phyloP scores from a whole-genome alignment of 306 rosid genomes.

The Malus fusca region DNA sequence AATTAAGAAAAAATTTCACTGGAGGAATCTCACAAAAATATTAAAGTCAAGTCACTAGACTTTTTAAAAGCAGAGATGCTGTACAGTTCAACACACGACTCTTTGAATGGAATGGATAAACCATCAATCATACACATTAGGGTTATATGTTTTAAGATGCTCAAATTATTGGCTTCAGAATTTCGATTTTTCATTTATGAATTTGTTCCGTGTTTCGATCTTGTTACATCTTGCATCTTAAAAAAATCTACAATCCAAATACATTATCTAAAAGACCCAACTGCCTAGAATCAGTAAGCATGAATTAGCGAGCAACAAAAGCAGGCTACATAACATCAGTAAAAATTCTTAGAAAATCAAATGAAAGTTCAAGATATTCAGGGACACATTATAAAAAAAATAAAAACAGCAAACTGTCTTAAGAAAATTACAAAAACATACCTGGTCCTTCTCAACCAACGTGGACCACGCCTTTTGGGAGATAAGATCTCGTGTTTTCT shows the following conservation, averaged over 20 bases:
- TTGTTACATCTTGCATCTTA: background rate
- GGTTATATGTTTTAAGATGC: background rate
- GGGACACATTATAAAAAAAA: background rate
- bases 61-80: background rate
- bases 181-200: background rate
- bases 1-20: background rate
- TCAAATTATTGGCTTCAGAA: background rate
- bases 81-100: background rate
- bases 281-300: background rate
- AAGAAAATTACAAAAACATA: constrained; percentile 9
- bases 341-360: background rate
- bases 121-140: background rate
- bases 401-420: background rate
- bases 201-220: background rate
- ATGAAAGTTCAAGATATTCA: background rate
- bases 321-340: background rate
- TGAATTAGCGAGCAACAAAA: background rate
- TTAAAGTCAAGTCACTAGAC: background rate
- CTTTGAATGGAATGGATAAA: background rate
- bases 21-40: background rate
- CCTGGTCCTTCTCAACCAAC: constrained; percentile 82
- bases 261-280: background rate
- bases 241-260: background rate
- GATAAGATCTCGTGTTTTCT: constrained; percentile 61
- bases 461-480: constrained; percentile 62